Evolutionary conservation across 352 stramenopile species (phyloP).

Genomic region (Globisporangium splendens): DNA sequence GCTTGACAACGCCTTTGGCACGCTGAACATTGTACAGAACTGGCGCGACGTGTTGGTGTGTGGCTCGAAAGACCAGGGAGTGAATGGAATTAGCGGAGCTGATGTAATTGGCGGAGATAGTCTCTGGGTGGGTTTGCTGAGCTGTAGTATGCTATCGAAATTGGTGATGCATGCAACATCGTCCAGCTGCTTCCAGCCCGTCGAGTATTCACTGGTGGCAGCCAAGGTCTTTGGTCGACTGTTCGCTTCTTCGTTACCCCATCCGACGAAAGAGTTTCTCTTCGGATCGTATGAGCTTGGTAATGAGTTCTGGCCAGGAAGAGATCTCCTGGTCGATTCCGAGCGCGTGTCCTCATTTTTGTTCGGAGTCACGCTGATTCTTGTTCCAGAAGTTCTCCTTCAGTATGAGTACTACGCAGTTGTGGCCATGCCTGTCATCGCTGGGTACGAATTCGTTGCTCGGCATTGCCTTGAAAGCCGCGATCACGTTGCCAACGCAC

Average conservation of each 20-base stretch:
- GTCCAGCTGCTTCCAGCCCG: constrained; percentile 27
- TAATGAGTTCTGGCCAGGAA: constrained; percentile 55
- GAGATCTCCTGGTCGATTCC: constrained; percentile 38
- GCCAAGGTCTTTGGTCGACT: constrained; percentile 53
- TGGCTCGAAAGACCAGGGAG: constrained; percentile 16
- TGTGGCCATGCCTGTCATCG: constrained; percentile 52
- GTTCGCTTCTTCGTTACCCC: constrained; percentile 54
- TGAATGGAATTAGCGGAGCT: constrained; percentile 12
- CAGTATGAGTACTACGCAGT: constrained; percentile 46
- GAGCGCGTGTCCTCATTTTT: constrained; percentile 37
- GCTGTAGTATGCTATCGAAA: constrained; percentile 52
- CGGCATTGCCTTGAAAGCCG: constrained; percentile 37
- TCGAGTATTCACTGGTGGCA: constrained; percentile 69
- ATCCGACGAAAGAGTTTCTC: constrained; percentile 52
- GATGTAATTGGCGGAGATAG: constrained; percentile 49
- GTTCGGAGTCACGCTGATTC: constrained; percentile 32
- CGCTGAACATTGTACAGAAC: constrained; percentile 34
- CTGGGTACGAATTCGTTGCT: constrained; percentile 48
- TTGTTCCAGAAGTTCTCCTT: constrained; percentile 51
- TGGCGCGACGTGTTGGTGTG: constrained; percentile 48
- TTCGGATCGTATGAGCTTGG: constrained; percentile 54
- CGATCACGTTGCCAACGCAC: constrained; percentile 52
- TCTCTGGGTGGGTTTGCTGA: constrained; percentile 47
- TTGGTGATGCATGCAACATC: constrained; percentile 42
- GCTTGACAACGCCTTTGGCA: constrained; percentile 71